These are phyloP conservation scores for Antitrichia curtipendula DNA, from an alignment of 225 moss, liverwort and hornwort genomes.

Conservation along the genomic window DNA sequence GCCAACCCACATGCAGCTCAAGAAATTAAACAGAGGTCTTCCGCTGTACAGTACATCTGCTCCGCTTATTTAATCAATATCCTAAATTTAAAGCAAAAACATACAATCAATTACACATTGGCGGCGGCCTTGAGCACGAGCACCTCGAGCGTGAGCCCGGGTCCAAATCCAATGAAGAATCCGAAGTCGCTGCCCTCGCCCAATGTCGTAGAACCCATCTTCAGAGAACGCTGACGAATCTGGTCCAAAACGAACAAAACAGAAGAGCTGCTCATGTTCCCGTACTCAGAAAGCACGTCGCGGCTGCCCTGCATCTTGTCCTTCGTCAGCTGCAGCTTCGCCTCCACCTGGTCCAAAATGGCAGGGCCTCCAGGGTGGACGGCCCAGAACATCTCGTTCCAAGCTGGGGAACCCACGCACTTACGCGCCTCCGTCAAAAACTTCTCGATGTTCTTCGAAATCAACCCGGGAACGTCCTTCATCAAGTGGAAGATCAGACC, in stretches of 20 bases:
- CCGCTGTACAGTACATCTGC: no score
- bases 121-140: slow-evolving; percentile 2
- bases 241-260: no score
- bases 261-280: slow-evolving; percentile 21
- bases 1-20: neutral
- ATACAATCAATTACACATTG: neutral
- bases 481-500: slow-evolving; percentile 36
- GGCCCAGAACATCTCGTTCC: neutral
- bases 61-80: neutral
- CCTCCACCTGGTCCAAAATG: slow-evolving; percentile 18
- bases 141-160: slow-evolving; percentile 40
- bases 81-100: neutral
- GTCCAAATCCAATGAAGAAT: neutral
- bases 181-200: neutral
- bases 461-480: slow-evolving; percentile 19
- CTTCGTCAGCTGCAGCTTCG: slow-evolving; percentile 11
- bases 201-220: neutral
- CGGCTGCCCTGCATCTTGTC: slow-evolving; percentile 27
- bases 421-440: slow-evolving; percentile 8
- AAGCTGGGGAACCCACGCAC: neutral
- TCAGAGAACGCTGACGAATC: neutral
- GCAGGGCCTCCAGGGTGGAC: neutral
- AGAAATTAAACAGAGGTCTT: no score
- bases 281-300: slow-evolving; percentile 24
- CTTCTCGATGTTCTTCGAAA: neutral